Conservation (phyloP, 371 early-diverging fungal species). For the Mucor irregularis region DNA sequence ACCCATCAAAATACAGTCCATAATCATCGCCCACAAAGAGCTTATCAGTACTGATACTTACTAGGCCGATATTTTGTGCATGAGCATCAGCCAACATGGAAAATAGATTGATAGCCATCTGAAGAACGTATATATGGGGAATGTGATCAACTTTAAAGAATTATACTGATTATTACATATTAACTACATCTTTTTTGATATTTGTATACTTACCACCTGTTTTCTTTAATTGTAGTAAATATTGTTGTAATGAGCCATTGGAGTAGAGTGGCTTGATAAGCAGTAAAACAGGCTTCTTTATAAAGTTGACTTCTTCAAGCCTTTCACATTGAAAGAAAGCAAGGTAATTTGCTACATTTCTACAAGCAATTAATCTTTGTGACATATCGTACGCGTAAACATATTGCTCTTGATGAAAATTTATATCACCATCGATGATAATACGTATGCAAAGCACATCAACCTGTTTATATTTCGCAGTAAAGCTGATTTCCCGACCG, state of each 20-base stretch:
- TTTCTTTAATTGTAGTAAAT: no score
- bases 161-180: neutral
- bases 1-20: constrained; percentile 7
- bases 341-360: constrained; percentile 10
- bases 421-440: neutral
- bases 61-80: neutral
- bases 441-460: neutral
- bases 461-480: neutral
- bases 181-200: neutral
- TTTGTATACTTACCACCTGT: no score
- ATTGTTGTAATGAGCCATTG: no score
- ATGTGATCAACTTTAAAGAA: neutral
- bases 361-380: neutral
- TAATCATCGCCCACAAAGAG: constrained; percentile 6
- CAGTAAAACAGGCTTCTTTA: neutral
- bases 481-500: neutral
- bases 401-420: neutral
- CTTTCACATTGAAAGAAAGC: neutral
- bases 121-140: constrained; percentile 6
- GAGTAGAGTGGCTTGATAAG: constrained; percentile 6
- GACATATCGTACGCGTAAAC: constrained; percentile 8
- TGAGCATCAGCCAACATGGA: constrained; percentile 22
- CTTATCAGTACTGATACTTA: neutral
- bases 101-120: constrained; percentile 18
- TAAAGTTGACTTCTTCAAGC: neutral